Conservation (phyloP, 225 moss, liverwort and hornwort genomes). For the Sphagnum contortum region DNA sequence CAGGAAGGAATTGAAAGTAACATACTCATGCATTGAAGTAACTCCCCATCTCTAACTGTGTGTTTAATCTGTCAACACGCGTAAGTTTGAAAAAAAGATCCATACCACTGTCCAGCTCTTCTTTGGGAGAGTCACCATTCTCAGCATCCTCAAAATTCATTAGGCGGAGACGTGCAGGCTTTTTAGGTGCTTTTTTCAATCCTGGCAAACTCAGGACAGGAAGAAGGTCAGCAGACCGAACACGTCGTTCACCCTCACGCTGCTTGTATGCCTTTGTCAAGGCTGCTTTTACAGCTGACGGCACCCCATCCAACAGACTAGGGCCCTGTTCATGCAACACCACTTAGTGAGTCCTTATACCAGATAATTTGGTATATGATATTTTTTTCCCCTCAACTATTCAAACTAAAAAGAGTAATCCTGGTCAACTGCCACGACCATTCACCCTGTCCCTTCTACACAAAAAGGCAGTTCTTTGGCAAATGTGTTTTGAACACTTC, state of each 20-base stretch:
- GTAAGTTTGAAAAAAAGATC: background rate
- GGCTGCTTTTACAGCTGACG: constrained; percentile 78
- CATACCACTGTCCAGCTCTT: constrained; percentile 31
- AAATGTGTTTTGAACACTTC: too few relatives aligned
- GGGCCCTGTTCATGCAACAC: constrained; percentile 37
- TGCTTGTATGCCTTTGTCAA: constrained; percentile 85
- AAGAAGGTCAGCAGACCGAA: constrained; percentile 67
- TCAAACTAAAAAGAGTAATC: too few relatives aligned
- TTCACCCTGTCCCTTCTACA: too few relatives aligned
- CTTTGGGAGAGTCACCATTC: constrained; percentile 25
- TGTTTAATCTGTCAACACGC: background rate
- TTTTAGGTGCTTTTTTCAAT: constrained; percentile 55
- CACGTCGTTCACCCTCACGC: constrained; percentile 60
- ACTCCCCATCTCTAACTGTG: too few relatives aligned
- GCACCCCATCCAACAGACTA: constrained; percentile 77
- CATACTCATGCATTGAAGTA: background rate
- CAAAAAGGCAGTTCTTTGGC: too few relatives aligned
- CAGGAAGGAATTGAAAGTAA: background rate
- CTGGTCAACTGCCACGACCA: too few relatives aligned
- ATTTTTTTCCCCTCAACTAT: too few relatives aligned
- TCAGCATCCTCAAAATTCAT: constrained; percentile 39
- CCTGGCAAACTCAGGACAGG: constrained; percentile 68
- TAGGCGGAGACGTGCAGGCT: constrained; percentile 65
- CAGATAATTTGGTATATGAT: background rate
- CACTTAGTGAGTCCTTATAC: constrained; percentile 4